Base-by-base conservation (phyloP, 805 yeast species). In the Lachancea cidri region DNA sequence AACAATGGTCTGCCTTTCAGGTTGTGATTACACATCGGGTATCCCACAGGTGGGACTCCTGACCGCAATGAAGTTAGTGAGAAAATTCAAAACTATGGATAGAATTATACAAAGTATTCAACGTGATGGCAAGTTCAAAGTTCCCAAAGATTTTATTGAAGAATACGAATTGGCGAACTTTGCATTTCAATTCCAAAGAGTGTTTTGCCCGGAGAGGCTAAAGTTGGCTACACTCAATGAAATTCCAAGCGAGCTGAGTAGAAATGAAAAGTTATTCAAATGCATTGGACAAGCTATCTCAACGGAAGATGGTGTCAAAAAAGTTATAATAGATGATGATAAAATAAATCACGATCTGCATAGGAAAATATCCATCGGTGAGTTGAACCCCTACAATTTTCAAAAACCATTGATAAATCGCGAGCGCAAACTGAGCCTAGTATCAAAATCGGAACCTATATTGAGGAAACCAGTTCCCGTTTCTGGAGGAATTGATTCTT, bases 11-110 rank as follows among this genome's bases (percentile, higher is more conserved):
- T 82, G 89, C 50, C 58, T 93, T 4, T 77, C 95, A n/a, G 99
- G 99, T 0, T 93, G 99, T 65, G 99, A 93, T 61, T 93, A 93
- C 56, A 86, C 96, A 0, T 77, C 78, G 41, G 98, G 99, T 0
- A 69, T 93, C 5, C 75, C 83, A 0, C 82, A 83, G 2, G 71
- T 91, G 13, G 99, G 98, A 0, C 70, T 88, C 7, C 76, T 79
- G 34, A 84, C 81, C 19, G 95, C 97, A 0, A 74, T 83, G 40
- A 67, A 65, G 31, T 58, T 83, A 33, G 79, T 86, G 2, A 68
- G 69, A 39, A 68, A 73, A 42, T 71, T 70, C 51, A 61, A 65
- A 17, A 68, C 71, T 1, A 69, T 81, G 49, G 81, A 81, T 13
- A 68, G 76, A 31, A 74, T 83, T 3, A 46, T 86, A 4, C 59